phyloP scores from a whole-genome alignment of 1,139 yeast species.

The Geotrichum candidum region DNA sequence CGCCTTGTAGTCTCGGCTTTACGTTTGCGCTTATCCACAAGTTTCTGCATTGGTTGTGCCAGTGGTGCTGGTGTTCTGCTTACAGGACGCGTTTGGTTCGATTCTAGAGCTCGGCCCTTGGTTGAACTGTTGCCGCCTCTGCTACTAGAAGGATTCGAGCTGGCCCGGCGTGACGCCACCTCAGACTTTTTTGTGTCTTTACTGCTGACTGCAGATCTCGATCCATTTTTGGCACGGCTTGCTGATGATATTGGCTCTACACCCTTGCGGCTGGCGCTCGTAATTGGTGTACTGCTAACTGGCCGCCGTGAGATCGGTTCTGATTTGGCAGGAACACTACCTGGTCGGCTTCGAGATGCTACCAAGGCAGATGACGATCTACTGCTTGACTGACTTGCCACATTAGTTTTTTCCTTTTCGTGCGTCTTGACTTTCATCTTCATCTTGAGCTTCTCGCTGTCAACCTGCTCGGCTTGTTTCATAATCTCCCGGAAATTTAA shows the following conservation, averaged over 20 bases:
- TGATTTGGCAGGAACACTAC: constrained; percentile 1
- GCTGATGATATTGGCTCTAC: constrained; percentile 9
- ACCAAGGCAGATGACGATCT: constrained; percentile 6
- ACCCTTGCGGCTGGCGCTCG: neutral
- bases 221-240: constrained; percentile 19
- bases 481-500: constrained; percentile 37
- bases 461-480: constrained; percentile 36
- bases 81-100: neutral
- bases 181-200: constrained; percentile 6
- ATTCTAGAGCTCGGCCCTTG: neutral
- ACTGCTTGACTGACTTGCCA: neutral
- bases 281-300: neutral
- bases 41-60: constrained; percentile 31
- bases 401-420: constrained; percentile 9
- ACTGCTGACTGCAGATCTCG: constrained; percentile 11
- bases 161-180: neutral
- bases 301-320: neutral
- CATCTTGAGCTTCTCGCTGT: constrained; percentile 34
- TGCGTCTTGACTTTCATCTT: constrained; percentile 30
- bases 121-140: neutral
- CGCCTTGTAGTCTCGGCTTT: constrained; percentile 7
- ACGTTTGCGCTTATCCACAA: constrained; percentile 22
- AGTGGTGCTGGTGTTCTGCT: constrained; percentile 27
- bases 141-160: neutral
- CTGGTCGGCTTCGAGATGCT: neutral